Base-by-base conservation (phyloP, 129 eudicot species). In the Centaurea solstitialis region DNA sequence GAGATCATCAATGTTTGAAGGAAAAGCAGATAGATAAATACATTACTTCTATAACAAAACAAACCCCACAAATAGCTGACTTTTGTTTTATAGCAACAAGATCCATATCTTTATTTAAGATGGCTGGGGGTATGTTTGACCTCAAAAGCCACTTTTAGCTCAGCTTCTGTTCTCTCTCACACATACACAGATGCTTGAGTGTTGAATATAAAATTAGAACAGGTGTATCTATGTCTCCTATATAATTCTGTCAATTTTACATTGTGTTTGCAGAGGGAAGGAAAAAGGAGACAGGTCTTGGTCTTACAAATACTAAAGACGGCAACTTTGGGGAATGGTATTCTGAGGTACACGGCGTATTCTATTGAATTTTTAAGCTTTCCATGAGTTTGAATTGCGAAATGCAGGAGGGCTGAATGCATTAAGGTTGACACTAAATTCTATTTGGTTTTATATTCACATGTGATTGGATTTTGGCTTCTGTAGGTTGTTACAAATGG, bases 321-420 rank as follows among this genome's bases (percentile, higher is more conserved):
- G 97, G 88, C 0, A 92, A 92, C 79, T 92, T 92, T 75, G 97
- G 97, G 59, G 97, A 89, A 79, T 92, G 97, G 97, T 92, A 92
- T 75, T 92, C 97, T 62, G 94, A 92, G 97, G 97, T 92, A 84
- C 39, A 15, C 12, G 59, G 13, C 37, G n/a, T 47, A 47, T 47
- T 69, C 15, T 20, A 6, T 45, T 45, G n/a, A 12, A 12, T 47
- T 47, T 47, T 47, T 18, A 12, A 12, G 22, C 6, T 22, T 66
- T 22, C 81, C 18, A n/a, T 45, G 70, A 57, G 18, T 65, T 40
- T 76, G 41, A 69, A 1, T 73, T 64, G 9, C 30, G 68, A 64
- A 18, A 64, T 64, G 30, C 30, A 20, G 28, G 28, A 64, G 68
- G 68, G 28, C 28, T 22, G 21, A 22, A 64, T 21, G 28, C 68